phyloP scores from a whole-genome alignment of 768 basidiomycete species.

The Termitomyces sp. region DNA sequence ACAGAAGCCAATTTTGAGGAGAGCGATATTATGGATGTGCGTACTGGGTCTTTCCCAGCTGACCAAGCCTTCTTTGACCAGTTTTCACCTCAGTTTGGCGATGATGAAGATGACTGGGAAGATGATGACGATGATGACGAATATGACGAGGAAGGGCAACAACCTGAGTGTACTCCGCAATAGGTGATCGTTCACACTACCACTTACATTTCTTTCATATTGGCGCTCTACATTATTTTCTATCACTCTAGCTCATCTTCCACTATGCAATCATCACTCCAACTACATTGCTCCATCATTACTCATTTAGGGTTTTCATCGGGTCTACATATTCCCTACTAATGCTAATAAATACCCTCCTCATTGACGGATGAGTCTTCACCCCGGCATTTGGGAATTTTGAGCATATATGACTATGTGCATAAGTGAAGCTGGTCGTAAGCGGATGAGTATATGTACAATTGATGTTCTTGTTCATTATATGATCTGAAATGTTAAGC shows the following conservation, averaged over 20 bases:
- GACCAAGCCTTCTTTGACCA: conserved; percentile 74
- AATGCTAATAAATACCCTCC: conserved; percentile 14
- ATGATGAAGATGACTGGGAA: conserved; percentile 62
- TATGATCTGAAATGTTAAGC: too few species aligned
- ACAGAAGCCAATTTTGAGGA: conserved; percentile 71
- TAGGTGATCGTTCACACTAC: conserved; percentile 22
- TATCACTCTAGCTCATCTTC: not conserved
- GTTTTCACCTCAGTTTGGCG: conserved; percentile 69
- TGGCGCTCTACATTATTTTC: not conserved
- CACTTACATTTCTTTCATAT: not conserved
- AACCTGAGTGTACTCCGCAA: conserved; percentile 61
- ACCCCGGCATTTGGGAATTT: not conserved
- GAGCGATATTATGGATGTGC: conserved; percentile 77
- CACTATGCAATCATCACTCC: not conserved
- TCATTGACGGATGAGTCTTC: not conserved
- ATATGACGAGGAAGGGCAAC: conserved; percentile 16
- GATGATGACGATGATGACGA: conserved; percentile 68
- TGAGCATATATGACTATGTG: not conserved
- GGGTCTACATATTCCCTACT: conserved; percentile 10
- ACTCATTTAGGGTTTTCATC: not conserved
- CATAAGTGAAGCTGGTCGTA: too few species aligned
- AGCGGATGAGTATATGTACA: too few species aligned
- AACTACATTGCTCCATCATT: not conserved
- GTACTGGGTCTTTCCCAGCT: conserved; percentile 73
- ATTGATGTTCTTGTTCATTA: too few species aligned